Evolutionary conservation across 441 rosid genomes (phyloP).

Genomic region (Euphorbia celastroides): DNA sequence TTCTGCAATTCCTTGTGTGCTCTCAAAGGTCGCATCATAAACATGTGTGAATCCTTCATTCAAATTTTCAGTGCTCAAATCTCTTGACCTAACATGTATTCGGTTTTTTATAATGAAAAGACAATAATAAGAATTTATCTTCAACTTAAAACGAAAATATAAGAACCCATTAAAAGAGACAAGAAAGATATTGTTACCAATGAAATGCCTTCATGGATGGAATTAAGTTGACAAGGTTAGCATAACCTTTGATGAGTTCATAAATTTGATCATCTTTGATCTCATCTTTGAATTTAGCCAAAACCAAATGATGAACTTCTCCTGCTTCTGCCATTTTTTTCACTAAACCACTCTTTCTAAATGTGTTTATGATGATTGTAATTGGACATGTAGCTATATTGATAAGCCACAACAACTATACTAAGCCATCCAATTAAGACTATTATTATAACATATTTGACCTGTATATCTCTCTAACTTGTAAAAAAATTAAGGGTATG

Average conservation of each 20-base stretch:
- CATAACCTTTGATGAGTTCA: constrained; percentile 49
- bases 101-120: too few relatives aligned
- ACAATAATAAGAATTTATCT: neutral
- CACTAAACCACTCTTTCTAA: neutral
- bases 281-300: constrained; percentile 65
- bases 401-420: neutral
- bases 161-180: neutral
- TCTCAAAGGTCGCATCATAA: constrained; percentile 59
- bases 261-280: constrained; percentile 52
- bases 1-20: constrained; percentile 47
- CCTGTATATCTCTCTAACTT: too few relatives aligned
- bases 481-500: too few relatives aligned
- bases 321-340: constrained; percentile 48
- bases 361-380: neutral
- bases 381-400: neutral
- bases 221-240: constrained; percentile 56
- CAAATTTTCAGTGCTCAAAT: constrained; percentile 66
- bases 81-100: constrained; percentile 42
- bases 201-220: constrained; percentile 71
- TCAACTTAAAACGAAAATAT: neutral
- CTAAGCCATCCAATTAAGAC: neutral
- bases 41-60: constrained; percentile 69
- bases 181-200: constrained; percentile 30
- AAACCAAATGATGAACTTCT: constrained; percentile 53
- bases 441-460: too few relatives aligned